phyloP scores from a whole-genome alignment of 2,329 filamentous ascomycete species.

The Tympanopsis confertula region DNA sequence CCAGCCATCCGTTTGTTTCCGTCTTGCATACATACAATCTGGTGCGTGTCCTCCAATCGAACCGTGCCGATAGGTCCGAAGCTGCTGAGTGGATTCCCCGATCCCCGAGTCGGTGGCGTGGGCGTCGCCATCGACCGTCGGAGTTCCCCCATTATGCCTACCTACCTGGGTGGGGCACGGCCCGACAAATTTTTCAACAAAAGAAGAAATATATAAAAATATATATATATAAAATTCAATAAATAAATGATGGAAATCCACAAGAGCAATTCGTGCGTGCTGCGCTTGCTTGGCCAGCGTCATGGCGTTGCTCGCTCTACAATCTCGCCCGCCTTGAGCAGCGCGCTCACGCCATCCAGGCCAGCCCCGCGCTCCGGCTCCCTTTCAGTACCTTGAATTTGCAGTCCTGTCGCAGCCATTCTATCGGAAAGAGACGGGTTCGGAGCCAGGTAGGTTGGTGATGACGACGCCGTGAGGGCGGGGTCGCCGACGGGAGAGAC shows the following conservation, averaged over 20 bases:
- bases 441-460: not conserved
- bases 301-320: slow-evolving; percentile 29
- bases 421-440: slow-evolving; percentile 6
- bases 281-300: not conserved
- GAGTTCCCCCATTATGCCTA: not conserved
- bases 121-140: not conserved
- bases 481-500: not conserved
- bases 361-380: slow-evolving; percentile 14
- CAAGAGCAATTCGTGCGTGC: not conserved
- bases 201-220: too few relatives aligned
- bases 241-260: not conserved
- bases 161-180: not conserved
- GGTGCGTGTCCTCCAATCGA: too few relatives aligned
- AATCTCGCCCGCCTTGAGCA: slow-evolving; percentile 47
- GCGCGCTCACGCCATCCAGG: slow-evolving; percentile 46
- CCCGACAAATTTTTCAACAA: not conserved
- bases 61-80: too few relatives aligned
- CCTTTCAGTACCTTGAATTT: slow-evolving; percentile 8
- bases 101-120: too few relatives aligned
- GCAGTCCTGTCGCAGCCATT: slow-evolving; percentile 6
- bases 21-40: too few relatives aligned
- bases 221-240: too few relatives aligned
- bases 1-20: too few relatives aligned
- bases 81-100: too few relatives aligned
- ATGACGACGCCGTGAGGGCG: not conserved